Evolutionary conservation across 768 basidiomycete genomes (phyloP), one percentile per base, ranked within the genome.

Genomic region (Naganishia friedmannii): DNA sequence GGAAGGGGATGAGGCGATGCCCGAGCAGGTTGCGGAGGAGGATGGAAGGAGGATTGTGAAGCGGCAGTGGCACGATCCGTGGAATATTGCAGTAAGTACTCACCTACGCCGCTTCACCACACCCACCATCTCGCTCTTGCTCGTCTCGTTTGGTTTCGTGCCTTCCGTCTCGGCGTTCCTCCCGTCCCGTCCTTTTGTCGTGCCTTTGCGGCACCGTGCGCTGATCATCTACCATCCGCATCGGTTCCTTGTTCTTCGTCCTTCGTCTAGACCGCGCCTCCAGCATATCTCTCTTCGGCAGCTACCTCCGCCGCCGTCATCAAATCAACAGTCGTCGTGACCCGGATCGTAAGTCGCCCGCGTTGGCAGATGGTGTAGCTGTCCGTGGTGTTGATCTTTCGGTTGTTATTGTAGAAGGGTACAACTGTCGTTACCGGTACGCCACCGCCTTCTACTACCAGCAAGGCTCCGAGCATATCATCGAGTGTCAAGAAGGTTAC

Each of bases 361-460:
- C 39, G 5, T 45, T 3, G 1, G n/a, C 37, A n/a, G n/a, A 7
- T n/a, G 15, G 10, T 26, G 19, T 29, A 28, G 6, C 7, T 2
- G 23, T 3, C 23, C 2, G 28, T 23, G 42, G 29, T 45, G n/a
- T 23, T 45, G 2, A 42, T 2, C 26, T 26, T n/a, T 63, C 13
- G n/a, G 15, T 7, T 46, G 21, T 23, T 45, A 4, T 45, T 26
- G 32, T 26, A 63, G 60, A 66, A 53, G n/a, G 65, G 65, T 19
- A 66, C 65, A 4, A 66, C 48, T n/a, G 48, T 66, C 19, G 65
- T 66, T 9, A 66, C 65, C 2, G 65, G 65, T 37, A 66, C 46
- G 15, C 65, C 65, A 15, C 65, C 65, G 26, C 65, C 23, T 34
- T 3, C 31, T 17, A 46, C 48, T 2, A 53, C 65, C 46, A 53